phyloP scores from a whole-genome alignment of 352 stramenopile genomes.

The Phytophthora niederhauseri region DNA sequence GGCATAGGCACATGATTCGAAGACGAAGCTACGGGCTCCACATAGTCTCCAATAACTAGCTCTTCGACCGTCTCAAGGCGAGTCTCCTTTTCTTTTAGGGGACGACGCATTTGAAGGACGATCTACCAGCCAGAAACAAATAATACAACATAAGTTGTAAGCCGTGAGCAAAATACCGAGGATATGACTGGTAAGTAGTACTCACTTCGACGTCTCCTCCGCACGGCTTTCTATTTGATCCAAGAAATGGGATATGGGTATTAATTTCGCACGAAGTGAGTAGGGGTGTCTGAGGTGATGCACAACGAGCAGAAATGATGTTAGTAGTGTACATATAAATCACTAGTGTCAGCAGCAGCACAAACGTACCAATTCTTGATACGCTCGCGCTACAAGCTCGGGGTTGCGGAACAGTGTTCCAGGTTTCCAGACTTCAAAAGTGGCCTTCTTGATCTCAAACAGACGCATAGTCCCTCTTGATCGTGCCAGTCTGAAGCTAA shows the following conservation, averaged over 20 bases:
- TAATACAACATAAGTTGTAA: conserved; percentile 5
- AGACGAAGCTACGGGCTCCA: conserved; percentile 23
- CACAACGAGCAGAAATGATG: neutral
- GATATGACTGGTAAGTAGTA: neutral
- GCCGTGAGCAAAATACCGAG: neutral
- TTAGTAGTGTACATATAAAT: neutral
- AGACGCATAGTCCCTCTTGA: conserved; percentile 70
- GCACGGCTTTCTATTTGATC: conserved; percentile 67
- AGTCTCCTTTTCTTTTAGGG: conserved; percentile 70
- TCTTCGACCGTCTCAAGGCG: conserved; percentile 48
- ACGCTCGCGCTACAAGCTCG: conserved; percentile 67
- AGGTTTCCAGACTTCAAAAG: conserved; percentile 78
- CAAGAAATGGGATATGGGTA: conserved; percentile 65
- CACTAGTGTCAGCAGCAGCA: neutral
- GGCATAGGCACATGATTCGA: conserved; percentile 17
- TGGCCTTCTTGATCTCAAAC: conserved; percentile 83
- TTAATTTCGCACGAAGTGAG: conserved; percentile 57
- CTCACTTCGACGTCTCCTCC: conserved; percentile 71
- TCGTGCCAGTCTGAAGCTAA: conserved; percentile 59
- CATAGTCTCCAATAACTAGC: conserved; percentile 65
- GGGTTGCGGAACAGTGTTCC: conserved; percentile 68
- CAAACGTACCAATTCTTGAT: conserved; percentile 63
- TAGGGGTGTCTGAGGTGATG: conserved; percentile 44
- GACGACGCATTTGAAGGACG: conserved; percentile 55
- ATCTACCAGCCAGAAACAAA: conserved; percentile 40